Conservation (phyloP, 1,139 yeast species). For the Tardiomyces digboiensis region DNA sequence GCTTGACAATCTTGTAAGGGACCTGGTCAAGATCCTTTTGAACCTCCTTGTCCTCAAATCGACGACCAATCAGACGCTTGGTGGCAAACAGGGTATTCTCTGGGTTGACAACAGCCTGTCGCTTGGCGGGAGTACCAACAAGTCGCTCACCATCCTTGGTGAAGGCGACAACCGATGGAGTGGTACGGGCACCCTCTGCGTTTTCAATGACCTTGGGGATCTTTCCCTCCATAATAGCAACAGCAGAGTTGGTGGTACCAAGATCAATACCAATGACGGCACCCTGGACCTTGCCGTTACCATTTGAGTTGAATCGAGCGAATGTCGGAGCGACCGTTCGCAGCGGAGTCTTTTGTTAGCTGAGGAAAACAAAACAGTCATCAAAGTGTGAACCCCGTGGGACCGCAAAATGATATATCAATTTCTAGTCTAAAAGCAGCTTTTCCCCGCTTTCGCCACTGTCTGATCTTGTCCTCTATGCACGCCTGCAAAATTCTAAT, state of each 20-base stretch:
- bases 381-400: too few species aligned
- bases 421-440: too few species aligned
- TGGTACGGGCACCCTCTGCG: conserved; percentile 98
- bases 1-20: conserved; percentile 96
- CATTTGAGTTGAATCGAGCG: conserved; percentile 27
- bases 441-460: too few species aligned
- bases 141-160: conserved; percentile 93
- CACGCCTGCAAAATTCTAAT: too few species aligned
- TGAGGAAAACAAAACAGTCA: too few species aligned
- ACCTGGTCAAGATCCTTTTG: conserved; percentile 96
- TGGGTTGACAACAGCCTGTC: conserved; percentile 98
- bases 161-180: conserved; percentile 98
- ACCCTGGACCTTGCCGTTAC: conserved; percentile 30
- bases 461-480: too few species aligned
- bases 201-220: conserved; percentile 94
- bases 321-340: conserved; percentile 6
- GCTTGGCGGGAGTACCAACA: conserved; percentile 98
- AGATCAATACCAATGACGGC: conserved; percentile 97
- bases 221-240: conserved; percentile 97
- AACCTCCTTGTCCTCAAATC: conserved; percentile 92
- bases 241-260: conserved; percentile 99
- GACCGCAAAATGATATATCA: too few species aligned
- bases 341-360: too few species aligned
- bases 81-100: conserved; percentile 97
- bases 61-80: conserved; percentile 97